Evolutionary conservation across 176 grass and related monocot genomes (phyloP), one percentile per base, ranked within the genome.

Genomic region (Cocos nucifera): DNA sequence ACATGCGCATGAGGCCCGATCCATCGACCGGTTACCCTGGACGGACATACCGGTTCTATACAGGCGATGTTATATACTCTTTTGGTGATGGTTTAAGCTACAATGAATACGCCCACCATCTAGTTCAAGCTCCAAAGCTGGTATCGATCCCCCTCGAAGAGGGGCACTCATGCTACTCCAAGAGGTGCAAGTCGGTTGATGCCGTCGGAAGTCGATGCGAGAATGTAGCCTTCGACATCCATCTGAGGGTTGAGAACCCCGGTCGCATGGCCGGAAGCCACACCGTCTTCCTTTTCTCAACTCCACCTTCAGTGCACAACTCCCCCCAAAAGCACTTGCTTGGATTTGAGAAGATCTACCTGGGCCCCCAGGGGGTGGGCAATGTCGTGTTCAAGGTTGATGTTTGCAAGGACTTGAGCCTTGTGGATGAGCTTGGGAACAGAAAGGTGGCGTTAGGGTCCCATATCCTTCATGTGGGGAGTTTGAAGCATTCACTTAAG

Each of bases 51-150:
- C 83, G 87, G 35, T 97, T 97, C 83, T 97, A 97, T 87, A 91
- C 78, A 0, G 93, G 93, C 17, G 70, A 84, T 4, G 82, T 76
- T 0, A 56, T 91, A 69, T 97, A 83, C 75, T 54, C 76, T 22
- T 97, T 97, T 78, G 93, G 93, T 2, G 81, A 97, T 61, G 93
- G 93, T 4, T 50, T 97, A 75, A 97, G 93, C 87, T 97, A 97
- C 81, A 88, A 80, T 10, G 68, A n/a, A 3, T 83, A 61, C 73
- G 49, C 57, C 22, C 78, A 97, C 76, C 32, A 28, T 15, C 81
- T 91, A n/a, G 51, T 80, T 30, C 60, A 76, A 3, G 79, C 88
- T 39, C 87, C 87, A 22, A 52, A 83, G 21, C 69, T 85, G 25
- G 62, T 98, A 48, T 67, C 78, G 0, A 7, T 98, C 54, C 67